These are phyloP conservation scores for Heimioporus sp. DNA, from an alignment of 768 basidiomycete genomes.

Conservation along the genomic window DNA sequence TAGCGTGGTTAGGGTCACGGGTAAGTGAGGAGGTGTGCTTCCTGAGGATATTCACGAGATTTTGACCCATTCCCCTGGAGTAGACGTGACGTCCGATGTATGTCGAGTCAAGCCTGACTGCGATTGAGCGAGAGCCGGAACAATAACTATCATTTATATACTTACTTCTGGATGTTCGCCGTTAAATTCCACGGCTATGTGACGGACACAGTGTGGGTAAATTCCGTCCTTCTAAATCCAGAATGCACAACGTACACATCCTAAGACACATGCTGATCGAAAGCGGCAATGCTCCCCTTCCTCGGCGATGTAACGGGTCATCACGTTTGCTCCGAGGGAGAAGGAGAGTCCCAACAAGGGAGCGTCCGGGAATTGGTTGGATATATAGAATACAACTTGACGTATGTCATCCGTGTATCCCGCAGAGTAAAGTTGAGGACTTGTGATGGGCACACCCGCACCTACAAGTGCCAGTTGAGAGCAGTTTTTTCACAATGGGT, in stretches of 20 bases:
- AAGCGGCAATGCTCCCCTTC: slow-evolving; percentile 67
- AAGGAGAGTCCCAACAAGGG: slow-evolving; percentile 87
- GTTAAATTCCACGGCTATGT: slow-evolving; percentile 50
- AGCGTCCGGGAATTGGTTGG: slow-evolving; percentile 69
- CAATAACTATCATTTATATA: not conserved
- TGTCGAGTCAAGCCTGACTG: slow-evolving; percentile 49
- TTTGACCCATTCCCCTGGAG: slow-evolving; percentile 76
- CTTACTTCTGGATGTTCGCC: slow-evolving; percentile 36
- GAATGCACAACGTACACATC: slow-evolving; percentile 54
- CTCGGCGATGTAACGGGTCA: slow-evolving; percentile 87
- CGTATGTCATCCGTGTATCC: slow-evolving; percentile 90
- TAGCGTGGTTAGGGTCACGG: slow-evolving; percentile 47
- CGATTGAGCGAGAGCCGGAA: slow-evolving; percentile 9
- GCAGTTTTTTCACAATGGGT: slow-evolving; percentile 5
- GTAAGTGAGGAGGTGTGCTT: slow-evolving; percentile 49
- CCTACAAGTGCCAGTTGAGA: slow-evolving; percentile 42
- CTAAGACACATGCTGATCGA: slow-evolving; percentile 64
- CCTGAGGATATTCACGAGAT: slow-evolving; percentile 58
- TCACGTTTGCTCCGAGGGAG: slow-evolving; percentile 89
- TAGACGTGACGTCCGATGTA: slow-evolving; percentile 65
- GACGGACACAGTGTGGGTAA: slow-evolving; percentile 7
- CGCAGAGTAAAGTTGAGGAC: slow-evolving; percentile 81
- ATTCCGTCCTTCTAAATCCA: slow-evolving; percentile 10
- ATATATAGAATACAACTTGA: slow-evolving; percentile 74
- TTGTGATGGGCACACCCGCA: slow-evolving; percentile 82